A percentile compares a stretch with the other conserved stretches of the same genome.
Evolutionary conservation across 2,329 filamentous ascomycete genomes (phyloP).

Genomic region (Colletotrichum orbiculare): DNA sequence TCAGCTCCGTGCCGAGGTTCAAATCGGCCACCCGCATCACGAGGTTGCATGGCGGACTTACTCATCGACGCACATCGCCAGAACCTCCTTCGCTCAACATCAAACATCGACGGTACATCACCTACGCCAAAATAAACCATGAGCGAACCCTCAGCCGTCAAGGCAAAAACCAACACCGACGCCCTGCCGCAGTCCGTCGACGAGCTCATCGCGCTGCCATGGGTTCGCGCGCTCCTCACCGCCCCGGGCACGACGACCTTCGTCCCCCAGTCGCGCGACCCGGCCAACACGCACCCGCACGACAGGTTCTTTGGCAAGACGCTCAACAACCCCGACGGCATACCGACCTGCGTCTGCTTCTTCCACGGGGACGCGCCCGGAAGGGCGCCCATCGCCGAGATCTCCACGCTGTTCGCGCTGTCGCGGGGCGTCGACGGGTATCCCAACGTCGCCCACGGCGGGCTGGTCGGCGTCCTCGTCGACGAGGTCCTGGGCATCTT

Average conservation of each 20-base stretch:
- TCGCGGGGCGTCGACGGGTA: constrained; percentile 49
- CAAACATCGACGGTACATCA: neutral
- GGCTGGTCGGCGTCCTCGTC: constrained; percentile 47
- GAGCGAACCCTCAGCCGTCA: neutral
- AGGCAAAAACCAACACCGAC: neutral
- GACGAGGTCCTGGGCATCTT: constrained; percentile 52
- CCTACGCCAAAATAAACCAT: neutral
- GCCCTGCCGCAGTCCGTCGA: constrained; percentile 7
- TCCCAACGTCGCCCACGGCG: constrained; percentile 49
- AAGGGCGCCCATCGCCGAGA: constrained; percentile 40
- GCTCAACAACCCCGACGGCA: constrained; percentile 42
- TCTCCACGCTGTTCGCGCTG: constrained; percentile 46
- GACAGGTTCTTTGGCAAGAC: constrained; percentile 50
- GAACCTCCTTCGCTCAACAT: neutral
- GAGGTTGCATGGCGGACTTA: neutral
- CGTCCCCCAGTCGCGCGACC: constrained; percentile 48
- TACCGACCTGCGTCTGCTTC: constrained; percentile 49
- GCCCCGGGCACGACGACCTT: constrained; percentile 44
- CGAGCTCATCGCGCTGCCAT: constrained; percentile 49
- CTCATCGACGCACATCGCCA: neutral
- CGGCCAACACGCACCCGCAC: constrained; percentile 39
- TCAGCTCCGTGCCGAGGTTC: constrained; percentile 23
- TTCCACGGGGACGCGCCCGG: constrained; percentile 44
- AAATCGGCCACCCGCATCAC: neutral
- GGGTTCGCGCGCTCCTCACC: constrained; percentile 47